Percentiles rank a stretch among this genome's conserved stretches.
Conservation (phyloP, 2,329 filamentous ascomycete species). For the Epichloe hybrida region DNA sequence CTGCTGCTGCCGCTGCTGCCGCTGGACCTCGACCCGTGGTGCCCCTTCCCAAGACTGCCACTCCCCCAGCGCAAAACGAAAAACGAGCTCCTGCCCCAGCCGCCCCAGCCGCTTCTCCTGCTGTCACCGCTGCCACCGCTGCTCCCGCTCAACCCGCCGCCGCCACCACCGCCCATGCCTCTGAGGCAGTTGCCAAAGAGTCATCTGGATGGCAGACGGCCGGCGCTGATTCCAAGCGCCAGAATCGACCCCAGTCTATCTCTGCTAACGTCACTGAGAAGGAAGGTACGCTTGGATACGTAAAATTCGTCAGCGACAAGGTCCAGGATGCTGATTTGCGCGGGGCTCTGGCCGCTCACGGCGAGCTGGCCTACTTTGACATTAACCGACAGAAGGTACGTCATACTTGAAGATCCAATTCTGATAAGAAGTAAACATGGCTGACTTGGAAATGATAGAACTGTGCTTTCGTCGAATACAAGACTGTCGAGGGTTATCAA, state of each 20-base stretch:
- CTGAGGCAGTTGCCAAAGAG: constrained; percentile 37
- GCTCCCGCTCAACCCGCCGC: constrained; percentile 19
- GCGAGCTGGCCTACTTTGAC: constrained; percentile 60
- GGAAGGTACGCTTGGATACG: constrained; percentile 71
- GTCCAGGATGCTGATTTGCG: constrained; percentile 63
- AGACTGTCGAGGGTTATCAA: constrained; percentile 65
- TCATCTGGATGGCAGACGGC: constrained; percentile 67
- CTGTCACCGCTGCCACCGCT: constrained; percentile 29
- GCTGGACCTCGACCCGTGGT: constrained; percentile 39
- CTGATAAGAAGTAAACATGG: background rate
- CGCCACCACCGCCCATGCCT: constrained; percentile 24
- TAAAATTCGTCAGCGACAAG: constrained; percentile 90
- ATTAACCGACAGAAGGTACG: constrained; percentile 72
- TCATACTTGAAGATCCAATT: constrained; percentile 1
- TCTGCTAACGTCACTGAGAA: constrained; percentile 49
- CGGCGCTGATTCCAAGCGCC: constrained; percentile 69
- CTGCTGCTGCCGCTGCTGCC: constrained; percentile 45
- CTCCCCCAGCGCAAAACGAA: constrained; percentile 35
- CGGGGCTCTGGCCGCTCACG: constrained; percentile 56
- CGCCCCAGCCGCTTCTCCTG: constrained; percentile 23
- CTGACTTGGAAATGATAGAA: constrained; percentile 42
- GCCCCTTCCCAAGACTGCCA: constrained; percentile 43
- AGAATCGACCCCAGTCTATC: constrained; percentile 58
- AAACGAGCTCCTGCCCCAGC: constrained; percentile 33
- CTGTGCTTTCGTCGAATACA: constrained; percentile 94